A percentile compares a stretch with the other conserved stretches of the same genome.
phyloP scores from a whole-genome alignment of 1,139 yeast genomes.

The Zygosaccharomyces sapae region DNA sequence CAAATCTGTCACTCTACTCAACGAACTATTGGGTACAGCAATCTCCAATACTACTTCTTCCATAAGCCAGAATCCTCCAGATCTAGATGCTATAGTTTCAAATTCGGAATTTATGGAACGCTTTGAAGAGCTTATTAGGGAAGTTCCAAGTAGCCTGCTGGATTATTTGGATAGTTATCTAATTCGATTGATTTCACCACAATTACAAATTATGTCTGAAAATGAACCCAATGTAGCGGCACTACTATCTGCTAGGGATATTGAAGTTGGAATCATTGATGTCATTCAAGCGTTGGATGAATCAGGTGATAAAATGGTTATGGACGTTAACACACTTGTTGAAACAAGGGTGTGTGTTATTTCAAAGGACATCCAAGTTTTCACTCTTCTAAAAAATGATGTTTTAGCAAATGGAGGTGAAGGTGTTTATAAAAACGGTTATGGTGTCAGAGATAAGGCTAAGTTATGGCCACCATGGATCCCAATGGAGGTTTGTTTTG shows the following conservation, averaged over 20 bases:
- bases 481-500: conserved; percentile 67
- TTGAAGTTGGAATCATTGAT: conserved; percentile 61
- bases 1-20: conserved; percentile 66
- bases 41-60: conserved; percentile 19
- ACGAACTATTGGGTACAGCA: conserved; percentile 41
- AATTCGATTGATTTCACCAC: conserved; percentile 74
- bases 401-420: conserved; percentile 39
- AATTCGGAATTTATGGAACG: conserved; percentile 38
- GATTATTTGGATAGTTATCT: conserved; percentile 58
- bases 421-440: conserved; percentile 39
- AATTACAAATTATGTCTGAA: conserved; percentile 69
- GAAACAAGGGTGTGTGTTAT: conserved; percentile 70
- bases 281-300: conserved; percentile 33
- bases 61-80: conserved; percentile 20
- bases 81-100: conserved; percentile 22
- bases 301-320: conserved; percentile 45
- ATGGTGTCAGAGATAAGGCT: conserved; percentile 38
- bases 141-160: conserved; percentile 41
- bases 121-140: conserved; percentile 51
- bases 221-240: conserved; percentile 59
- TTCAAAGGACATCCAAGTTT: conserved; percentile 65
- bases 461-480: conserved; percentile 77
- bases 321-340: conserved; percentile 45
- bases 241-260: conserved; percentile 61
- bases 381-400: conserved; percentile 53